These are phyloP conservation scores for Leishmania aethiopica DNA, from an alignment of 208 protist species.

Conservation along the genomic window DNA sequence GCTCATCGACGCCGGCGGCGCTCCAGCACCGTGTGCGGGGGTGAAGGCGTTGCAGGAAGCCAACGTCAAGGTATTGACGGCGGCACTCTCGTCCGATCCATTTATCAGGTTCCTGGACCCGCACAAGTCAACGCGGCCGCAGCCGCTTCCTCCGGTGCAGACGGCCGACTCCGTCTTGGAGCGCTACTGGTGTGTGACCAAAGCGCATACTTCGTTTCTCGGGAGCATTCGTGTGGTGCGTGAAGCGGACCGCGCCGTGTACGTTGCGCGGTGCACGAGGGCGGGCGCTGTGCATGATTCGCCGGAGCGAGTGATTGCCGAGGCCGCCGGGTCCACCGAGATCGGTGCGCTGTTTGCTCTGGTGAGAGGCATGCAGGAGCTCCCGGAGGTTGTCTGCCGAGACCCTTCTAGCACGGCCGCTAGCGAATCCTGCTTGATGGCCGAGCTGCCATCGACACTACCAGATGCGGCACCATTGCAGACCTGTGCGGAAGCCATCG, in stretches of 20 bases:
- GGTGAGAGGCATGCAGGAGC: neutral
- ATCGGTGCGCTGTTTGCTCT: constrained; percentile 19
- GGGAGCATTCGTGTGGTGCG: constrained; percentile 12
- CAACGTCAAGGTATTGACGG: neutral
- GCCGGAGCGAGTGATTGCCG: constrained; percentile 5
- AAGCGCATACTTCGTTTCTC: neutral
- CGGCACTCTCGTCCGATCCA: constrained; percentile 22
- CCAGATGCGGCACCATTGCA: constrained; percentile 27
- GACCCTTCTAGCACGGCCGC: neutral
- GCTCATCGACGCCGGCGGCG: constrained; percentile 49
- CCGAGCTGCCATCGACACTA: constrained; percentile 2
- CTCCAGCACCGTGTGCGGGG: constrained; percentile 33
- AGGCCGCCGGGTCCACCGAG: constrained; percentile 17
- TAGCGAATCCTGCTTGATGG: neutral
- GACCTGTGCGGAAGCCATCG: constrained; percentile 16
- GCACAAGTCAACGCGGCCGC: neutral
- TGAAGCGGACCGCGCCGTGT: constrained; percentile 6
- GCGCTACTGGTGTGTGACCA: constrained; percentile 10
- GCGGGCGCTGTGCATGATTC: neutral
- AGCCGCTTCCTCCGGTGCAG: constrained; percentile 8
- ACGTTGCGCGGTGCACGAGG: constrained; percentile 12
- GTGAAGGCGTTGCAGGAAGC: constrained; percentile 30
- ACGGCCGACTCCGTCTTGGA: constrained; percentile 11
- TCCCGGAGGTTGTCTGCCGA: constrained; percentile 1
- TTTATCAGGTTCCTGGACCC: constrained; percentile 12